Conservation (phyloP, 805 yeast species). For the Candida incommunis region DNA sequence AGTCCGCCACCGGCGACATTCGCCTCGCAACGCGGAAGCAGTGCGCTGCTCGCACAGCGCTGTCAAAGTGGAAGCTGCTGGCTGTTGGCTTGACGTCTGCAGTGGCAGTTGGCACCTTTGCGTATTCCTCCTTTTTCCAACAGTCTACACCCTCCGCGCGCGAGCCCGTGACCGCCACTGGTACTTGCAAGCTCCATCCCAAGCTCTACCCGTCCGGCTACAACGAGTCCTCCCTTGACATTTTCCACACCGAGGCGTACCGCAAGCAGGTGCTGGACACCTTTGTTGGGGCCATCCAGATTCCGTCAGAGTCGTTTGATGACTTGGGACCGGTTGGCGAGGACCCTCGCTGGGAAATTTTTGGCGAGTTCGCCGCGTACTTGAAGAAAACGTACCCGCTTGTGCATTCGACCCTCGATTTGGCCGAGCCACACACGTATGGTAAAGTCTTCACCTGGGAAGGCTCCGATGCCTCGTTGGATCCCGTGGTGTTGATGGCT, state of each 20-base stretch:
- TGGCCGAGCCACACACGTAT: slow-evolving; percentile 27
- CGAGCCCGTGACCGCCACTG: too few species aligned
- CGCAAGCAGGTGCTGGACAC: slow-evolving; percentile 6
- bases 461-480: slow-evolving; percentile 35
- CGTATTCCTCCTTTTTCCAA: too few species aligned
- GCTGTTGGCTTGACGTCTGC: neutral
- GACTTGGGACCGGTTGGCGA: slow-evolving; percentile 33
- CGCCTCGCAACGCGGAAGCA: too few species aligned
- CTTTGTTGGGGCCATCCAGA: slow-evolving; percentile 37
- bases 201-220: neutral
- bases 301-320: slow-evolving; percentile 55
- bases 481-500: slow-evolving; percentile 57
- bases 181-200: neutral
- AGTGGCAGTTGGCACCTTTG: neutral
- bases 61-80: neutral
- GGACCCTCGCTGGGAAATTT: slow-evolving; percentile 36
- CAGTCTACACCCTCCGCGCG: too few species aligned
- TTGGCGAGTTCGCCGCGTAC: slow-evolving; percentile 36
- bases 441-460: slow-evolving; percentile 49
- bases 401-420: slow-evolving; percentile 29
- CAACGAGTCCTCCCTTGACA: neutral
- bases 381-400: slow-evolving; percentile 41
- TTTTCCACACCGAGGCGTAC: slow-evolving; percentile 5
- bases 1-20: too few species aligned
- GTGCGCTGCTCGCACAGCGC: too few species aligned